Evolutionary conservation across 306 rosid genomes (phyloP).

Genomic region (Fagus sylvatica): DNA sequence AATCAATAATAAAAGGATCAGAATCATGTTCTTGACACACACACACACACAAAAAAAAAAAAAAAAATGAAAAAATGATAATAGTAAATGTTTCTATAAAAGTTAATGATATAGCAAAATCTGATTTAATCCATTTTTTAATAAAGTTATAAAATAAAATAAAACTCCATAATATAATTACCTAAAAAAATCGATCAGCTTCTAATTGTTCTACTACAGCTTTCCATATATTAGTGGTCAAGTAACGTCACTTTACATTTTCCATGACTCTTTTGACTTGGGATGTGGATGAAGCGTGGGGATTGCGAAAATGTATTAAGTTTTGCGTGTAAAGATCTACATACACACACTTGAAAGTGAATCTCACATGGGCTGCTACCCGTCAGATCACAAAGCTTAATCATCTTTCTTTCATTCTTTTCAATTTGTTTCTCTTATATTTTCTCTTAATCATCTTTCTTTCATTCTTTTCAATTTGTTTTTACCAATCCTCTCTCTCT

Average conservation of each 20-base stretch:
- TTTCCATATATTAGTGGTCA: constrained; percentile 26
- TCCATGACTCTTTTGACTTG: constrained; percentile 35
- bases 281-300: constrained; percentile 65
- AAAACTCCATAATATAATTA: no score
- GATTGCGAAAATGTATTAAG: constrained; percentile 41
- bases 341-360: constrained; percentile 27
- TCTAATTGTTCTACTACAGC: no score
- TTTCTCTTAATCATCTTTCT: constrained; percentile 8
- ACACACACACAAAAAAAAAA: no score
- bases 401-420: constrained; percentile 11
- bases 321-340: constrained; percentile 40
- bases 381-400: constrained; percentile 22
- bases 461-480: constrained; percentile 11
- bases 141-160: no score
- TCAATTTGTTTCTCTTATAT: constrained; percentile 12
- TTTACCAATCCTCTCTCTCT: constrained; percentile 16
- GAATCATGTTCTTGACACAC: no score
- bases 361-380: constrained; percentile 50
- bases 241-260: constrained; percentile 41
- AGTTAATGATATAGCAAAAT: no score
- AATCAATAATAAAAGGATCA: no score
- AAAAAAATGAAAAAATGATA: no score
- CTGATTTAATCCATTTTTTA: no score
- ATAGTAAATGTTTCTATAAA: no score
- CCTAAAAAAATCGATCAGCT: no score